A percentile compares a stretch with the other conserved stretches of the same genome.
phyloP scores from a whole-genome alignment of 2,329 filamentous ascomycete species.

The Neofusicoccum cordaticola region DNA sequence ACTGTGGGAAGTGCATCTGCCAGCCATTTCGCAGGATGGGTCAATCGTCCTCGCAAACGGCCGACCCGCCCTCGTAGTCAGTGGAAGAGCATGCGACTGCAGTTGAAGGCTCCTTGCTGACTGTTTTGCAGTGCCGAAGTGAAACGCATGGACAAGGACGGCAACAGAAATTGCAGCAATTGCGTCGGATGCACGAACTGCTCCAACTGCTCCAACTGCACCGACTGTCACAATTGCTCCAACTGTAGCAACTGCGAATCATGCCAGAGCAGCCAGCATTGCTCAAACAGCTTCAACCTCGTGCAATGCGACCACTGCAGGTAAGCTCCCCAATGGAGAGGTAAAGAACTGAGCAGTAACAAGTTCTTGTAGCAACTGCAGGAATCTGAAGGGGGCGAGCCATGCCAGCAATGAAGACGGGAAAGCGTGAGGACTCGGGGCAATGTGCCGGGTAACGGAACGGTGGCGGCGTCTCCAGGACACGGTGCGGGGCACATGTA shows the following conservation, averaged over 20 bases:
- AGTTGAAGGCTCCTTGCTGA: too few species aligned
- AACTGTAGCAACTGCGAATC: neutral
- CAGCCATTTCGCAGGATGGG: neutral
- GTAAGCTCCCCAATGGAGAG: neutral
- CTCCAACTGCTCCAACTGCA: neutral
- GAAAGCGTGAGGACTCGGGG: neutral
- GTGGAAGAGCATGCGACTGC: too few species aligned
- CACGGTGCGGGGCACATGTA: too few species aligned
- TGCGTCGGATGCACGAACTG: neutral
- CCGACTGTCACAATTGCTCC: neutral
- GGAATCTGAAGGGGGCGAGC: neutral
- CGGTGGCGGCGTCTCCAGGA: too few species aligned
- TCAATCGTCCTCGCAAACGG: neutral
- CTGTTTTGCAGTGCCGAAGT: too few species aligned
- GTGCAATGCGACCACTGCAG: constrained; percentile 1
- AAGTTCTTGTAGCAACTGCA: neutral
- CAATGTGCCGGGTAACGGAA: neutral
- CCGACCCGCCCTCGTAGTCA: neutral
- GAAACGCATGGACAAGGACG: neutral
- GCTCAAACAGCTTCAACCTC: neutral
- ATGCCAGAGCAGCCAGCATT: neutral
- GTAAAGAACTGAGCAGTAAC: neutral
- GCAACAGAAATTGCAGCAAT: neutral
- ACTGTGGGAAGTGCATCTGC: too few species aligned
- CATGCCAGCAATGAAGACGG: constrained; percentile 3